Evolutionary conservation across 169 alveolate genomes (phyloP).

Genomic region (Cryptosporidium sp.): DNA sequence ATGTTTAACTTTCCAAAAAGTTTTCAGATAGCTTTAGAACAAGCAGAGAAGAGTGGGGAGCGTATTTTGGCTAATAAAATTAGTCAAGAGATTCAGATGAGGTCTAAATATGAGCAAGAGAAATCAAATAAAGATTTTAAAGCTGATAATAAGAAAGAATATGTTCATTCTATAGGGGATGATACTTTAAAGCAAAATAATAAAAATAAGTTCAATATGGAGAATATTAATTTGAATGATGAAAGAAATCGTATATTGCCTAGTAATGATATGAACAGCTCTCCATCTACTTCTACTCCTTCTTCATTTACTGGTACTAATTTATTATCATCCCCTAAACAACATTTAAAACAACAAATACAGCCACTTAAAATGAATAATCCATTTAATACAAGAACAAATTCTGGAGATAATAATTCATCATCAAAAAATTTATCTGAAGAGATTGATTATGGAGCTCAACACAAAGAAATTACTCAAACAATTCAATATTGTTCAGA

Average conservation of each 20-base stretch:
- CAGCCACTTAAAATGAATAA: not conserved
- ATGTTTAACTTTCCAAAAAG: constrained; percentile 68
- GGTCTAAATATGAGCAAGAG: constrained; percentile 38
- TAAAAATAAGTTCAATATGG: not conserved
- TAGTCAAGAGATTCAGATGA: constrained; percentile 33
- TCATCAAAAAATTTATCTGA: not conserved
- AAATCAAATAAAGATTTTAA: not conserved
- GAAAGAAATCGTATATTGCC: not conserved
- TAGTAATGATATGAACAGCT: not conserved
- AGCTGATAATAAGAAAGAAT: not conserved
- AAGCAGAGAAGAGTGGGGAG: constrained; percentile 57
- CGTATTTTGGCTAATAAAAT: constrained; percentile 54
- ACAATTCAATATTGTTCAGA: constrained; percentile 36
- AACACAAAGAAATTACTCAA: not conserved
- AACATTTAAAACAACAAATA: not conserved
- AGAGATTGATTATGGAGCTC: not conserved
- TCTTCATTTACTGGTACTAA: not conserved
- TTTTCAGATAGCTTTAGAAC: constrained; percentile 69
- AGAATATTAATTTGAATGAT: not conserved
- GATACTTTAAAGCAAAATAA: no score
- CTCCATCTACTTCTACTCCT: not conserved
- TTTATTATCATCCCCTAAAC: not conserved
- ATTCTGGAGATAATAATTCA: not conserved
- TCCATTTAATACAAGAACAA: not conserved
- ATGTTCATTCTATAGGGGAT: not conserved